Conservation (phyloP, 331 rosid species). For the Malus hybrid region DNA sequence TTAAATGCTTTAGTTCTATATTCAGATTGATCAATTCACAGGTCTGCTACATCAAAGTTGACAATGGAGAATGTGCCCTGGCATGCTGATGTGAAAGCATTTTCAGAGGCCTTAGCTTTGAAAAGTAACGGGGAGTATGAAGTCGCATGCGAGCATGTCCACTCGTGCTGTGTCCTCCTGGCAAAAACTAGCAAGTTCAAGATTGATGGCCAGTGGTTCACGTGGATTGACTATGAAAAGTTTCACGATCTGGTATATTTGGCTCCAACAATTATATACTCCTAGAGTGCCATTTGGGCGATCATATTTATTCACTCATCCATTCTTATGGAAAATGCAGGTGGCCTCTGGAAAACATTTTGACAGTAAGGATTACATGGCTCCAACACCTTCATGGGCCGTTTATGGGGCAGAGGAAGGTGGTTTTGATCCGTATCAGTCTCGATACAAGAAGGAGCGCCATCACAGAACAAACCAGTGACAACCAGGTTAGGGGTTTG, state of each 20-base stretch:
- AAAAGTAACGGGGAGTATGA: conserved; percentile 82
- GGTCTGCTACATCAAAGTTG: conserved; percentile 86
- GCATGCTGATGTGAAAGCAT: conserved; percentile 86
- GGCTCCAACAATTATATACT: conserved; percentile 3
- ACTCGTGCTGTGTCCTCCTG: conserved; percentile 90
- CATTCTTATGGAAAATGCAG: conserved; percentile 40
- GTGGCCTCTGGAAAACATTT: conserved; percentile 80
- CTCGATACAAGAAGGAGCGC: conserved; percentile 77
- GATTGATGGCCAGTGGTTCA: conserved; percentile 80
- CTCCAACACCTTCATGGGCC: conserved; percentile 92
- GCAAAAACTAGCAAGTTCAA: conserved; percentile 81
- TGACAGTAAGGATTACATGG: conserved; percentile 75
- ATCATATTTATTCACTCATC: not conserved
- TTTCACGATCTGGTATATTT: conserved; percentile 84
- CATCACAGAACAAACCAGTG: conserved; percentile 62
- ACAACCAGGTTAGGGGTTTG: conserved; percentile 34
- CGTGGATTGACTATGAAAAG: conserved; percentile 95
- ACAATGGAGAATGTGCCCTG: conserved; percentile 99
- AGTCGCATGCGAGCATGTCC: conserved; percentile 93
- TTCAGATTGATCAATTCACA: conserved; percentile 24
- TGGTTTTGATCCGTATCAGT: conserved; percentile 87
- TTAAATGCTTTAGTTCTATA: conserved; percentile 12
- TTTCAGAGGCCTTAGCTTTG: conserved; percentile 76
- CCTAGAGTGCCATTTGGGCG: not conserved
- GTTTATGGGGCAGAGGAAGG: conserved; percentile 85